A percentile compares a stretch with the other conserved stretches of the same genome.
Conservation (phyloP, 2,329 filamentous ascomycete genomes). For the Aspergillus piperis region DNA sequence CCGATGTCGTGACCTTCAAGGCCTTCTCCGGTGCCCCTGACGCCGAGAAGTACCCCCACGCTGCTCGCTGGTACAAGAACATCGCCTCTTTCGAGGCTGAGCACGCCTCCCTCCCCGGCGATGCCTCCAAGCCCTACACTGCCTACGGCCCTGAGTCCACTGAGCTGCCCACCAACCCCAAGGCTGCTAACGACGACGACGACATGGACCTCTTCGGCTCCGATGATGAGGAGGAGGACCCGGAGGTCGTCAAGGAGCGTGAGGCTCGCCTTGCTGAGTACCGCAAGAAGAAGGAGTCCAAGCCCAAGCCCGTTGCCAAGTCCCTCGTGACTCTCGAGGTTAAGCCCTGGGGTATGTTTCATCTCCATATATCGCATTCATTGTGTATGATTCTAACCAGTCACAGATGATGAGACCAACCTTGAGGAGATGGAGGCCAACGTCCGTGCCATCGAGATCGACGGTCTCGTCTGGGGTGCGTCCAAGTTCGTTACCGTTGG, state of each 20-base stretch:
- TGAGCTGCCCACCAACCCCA: slow-evolving; percentile 79
- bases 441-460: slow-evolving; percentile 82
- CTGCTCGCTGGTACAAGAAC: slow-evolving; percentile 99
- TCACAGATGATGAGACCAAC: slow-evolving; percentile 83
- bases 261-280: slow-evolving; percentile 92
- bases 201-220: slow-evolving; percentile 92
- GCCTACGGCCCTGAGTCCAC: slow-evolving; percentile 84
- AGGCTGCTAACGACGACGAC: slow-evolving; percentile 77
- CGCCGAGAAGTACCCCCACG: slow-evolving; percentile 86
- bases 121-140: slow-evolving; percentile 84
- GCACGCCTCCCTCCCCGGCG: slow-evolving; percentile 86
- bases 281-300: slow-evolving; percentile 93
- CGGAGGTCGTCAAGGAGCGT: slow-evolving; percentile 78
- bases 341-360: slow-evolving; percentile 92
- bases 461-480: slow-evolving; percentile 94
- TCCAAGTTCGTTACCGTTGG: slow-evolving; percentile 87
- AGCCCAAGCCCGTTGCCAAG: slow-evolving; percentile 91
- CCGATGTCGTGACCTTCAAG: slow-evolving; percentile 96
- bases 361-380: not conserved
- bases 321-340: slow-evolving; percentile 94
- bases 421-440: slow-evolving; percentile 78
- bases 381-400: slow-evolving; percentile 22
- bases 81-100: slow-evolving; percentile 89
- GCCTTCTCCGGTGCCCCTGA: slow-evolving; percentile 74
- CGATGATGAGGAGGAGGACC: slow-evolving; percentile 92